A percentile compares a stretch with the other conserved stretches of the same genome.
phyloP scores from a whole-genome alignment of 2,329 filamentous ascomycete species.

The Exserohilum rostratum region DNA sequence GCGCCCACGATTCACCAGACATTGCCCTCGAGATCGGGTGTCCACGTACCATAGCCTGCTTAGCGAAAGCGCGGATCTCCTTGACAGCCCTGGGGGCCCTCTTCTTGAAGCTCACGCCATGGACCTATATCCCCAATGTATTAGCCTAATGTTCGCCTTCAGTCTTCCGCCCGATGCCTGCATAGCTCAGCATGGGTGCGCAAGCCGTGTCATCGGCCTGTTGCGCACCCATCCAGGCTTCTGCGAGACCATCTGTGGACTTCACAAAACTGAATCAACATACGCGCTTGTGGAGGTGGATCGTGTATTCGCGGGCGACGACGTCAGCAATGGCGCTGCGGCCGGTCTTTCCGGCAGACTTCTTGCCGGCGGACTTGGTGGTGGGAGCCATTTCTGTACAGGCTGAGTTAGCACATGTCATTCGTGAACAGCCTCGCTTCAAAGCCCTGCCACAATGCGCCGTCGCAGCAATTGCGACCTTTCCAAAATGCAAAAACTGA shows the following conservation, averaged over 20 bases:
- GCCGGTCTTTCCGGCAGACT: slow-evolving; percentile 68
- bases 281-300: slow-evolving; percentile 99
- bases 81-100: slow-evolving; percentile 97
- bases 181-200: slow-evolving; percentile 17
- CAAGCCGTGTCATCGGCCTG: slow-evolving; percentile 28
- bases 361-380: slow-evolving; percentile 58
- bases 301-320: slow-evolving; percentile 99
- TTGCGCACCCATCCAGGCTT: slow-evolving; percentile 21
- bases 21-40: background rate
- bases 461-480: slow-evolving; percentile 2
- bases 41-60: slow-evolving; percentile 88
- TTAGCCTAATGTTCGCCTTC: slow-evolving; percentile 53
- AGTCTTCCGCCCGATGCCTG: slow-evolving; percentile 71
- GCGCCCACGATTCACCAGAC: background rate
- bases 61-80: slow-evolving; percentile 96
- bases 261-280: slow-evolving; percentile 75
- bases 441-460: background rate
- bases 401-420: slow-evolving; percentile 24
- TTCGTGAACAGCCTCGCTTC: background rate
- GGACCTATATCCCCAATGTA: slow-evolving; percentile 70
- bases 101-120: slow-evolving; percentile 99
- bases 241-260: slow-evolving; percentile 64
- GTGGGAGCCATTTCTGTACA: slow-evolving; percentile 50
- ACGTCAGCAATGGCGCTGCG: slow-evolving; percentile 99
- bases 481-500: background rate